Evolutionary conservation across 2,329 filamentous ascomycete genomes (phyloP), one percentile per base, ranked within the genome.

Genomic region (Fusarium albidum): DNA sequence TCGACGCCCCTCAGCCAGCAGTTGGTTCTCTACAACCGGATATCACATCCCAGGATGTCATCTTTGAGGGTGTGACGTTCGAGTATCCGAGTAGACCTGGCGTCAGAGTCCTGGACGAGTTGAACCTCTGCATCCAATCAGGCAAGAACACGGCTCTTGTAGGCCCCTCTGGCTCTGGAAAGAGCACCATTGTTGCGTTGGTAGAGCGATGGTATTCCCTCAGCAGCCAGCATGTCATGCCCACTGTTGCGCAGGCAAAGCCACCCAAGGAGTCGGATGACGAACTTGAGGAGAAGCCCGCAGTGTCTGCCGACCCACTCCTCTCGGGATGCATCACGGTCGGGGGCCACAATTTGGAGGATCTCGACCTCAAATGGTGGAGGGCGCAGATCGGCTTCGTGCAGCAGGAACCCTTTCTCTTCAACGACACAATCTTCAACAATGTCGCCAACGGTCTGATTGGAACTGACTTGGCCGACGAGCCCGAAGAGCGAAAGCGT

Each of bases 61-160:
- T 21, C 21, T 21, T 21, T 21, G 21, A 80, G 7, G 74, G 82
- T 41, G 79, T 91, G 7, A 78, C 77, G 31, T 90, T 91, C 62
- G 80, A 84, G 2, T 91, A 91, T 65, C 88, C 88, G 2, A 81
- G 71, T 38, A 75, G 85, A 10, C 81, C 82, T 0, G 77, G 82
- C 49, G 78, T 83, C 47, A 81, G 80, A 55, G 81, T 88, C 0
- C 71, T 88, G 2, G 76, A 86, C 55, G 71, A 76, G 3, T 69
- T 88, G 3, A 76, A 77, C 55, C 69, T 88, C 6, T 73, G 65
- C 2, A 80, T 89, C 42, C 74, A 79, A 38, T 77, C 80, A 10
- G 83, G 84, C 8, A 85, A 87, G 60, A 78, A 83, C 2, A 89
- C 86, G 0, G 87, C 87, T 4, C 85, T 91, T 10, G 86, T 90